Evolutionary conservation across 1,284 basidiomycete genomes (phyloP), one percentile per base, ranked within the genome.

Genomic region (Irpex rosettiformis): DNA sequence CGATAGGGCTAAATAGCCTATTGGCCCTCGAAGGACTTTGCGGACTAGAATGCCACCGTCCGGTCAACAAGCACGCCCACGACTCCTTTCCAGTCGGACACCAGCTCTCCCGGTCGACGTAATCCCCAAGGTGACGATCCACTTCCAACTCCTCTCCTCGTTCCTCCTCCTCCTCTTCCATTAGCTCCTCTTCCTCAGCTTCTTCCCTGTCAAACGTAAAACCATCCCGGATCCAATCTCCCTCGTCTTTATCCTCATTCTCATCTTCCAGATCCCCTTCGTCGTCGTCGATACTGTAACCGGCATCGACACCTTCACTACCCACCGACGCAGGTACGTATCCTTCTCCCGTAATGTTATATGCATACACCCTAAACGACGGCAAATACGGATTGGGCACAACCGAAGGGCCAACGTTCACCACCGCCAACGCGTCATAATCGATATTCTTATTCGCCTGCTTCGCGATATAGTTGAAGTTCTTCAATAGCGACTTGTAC

Each of bases 371-470:
- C 61, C 94, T 79, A 64, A 96, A 86, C 8, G 88, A 83, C 1
- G 95, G 93, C 49, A 91, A 74, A 72, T 91, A 96, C 18, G 85
- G 85, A 54, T 94, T 94, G n/a, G 94, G 94, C 57, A 96, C 89
- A 28, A 96, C 84, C 45, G 89, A 84, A 6, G 93, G 89, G 37
- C 83, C 82, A 29, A 93, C 88, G 68, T 92, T 93, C 62, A 94
- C 81, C 22, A 91, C 84, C 3, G 81, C 83, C 66, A 87, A 92
- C 64, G 89, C 80, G 67, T 85, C 86, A 67, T 85, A 67, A 69
- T 88, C 81, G 49, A 83, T 62, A 58, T 82, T 75, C 61, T 79
- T 77, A 33, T 75, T 70, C 21, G 74, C 71, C 45, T 25, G 13
- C 65, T 81, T 81, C 29, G 83, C 83, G 30, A 91, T 73, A 47